Conservation (phyloP, 2,329 filamentous ascomycete species). For the Phyllosticta ampelicida region DNA sequence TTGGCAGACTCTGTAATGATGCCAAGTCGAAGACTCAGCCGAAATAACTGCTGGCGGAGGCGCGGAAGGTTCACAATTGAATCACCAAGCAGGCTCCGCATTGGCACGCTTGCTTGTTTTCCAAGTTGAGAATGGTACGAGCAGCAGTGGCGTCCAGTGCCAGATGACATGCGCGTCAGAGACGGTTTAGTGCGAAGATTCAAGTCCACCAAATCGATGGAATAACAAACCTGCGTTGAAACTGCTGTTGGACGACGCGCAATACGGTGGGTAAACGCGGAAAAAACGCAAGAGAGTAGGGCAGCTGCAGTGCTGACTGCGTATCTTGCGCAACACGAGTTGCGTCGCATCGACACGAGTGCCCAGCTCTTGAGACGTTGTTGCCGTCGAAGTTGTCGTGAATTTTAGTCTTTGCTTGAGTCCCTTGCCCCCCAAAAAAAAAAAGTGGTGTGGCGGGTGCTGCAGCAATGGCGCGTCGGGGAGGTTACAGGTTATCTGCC, state of each 20-base stretch:
- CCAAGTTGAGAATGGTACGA: background rate
- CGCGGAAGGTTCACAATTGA: background rate
- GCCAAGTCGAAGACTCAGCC: background rate
- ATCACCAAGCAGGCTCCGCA: background rate
- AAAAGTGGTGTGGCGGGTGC: no score
- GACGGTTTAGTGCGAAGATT: background rate
- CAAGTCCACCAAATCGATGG: background rate
- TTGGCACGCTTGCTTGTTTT: background rate
- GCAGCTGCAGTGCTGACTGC: no score
- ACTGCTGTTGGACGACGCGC: background rate
- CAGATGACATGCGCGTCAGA: background rate
- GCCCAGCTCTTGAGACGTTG: no score
- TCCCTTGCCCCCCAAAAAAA: no score
- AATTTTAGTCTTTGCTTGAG: no score
- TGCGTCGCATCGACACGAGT: no score
- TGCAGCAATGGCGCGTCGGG: no score
- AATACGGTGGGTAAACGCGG: background rate
- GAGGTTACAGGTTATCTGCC: no score
- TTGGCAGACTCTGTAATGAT: background rate
- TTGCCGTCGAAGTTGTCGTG: no score
- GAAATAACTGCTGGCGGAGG: background rate
- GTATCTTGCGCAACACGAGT: no score
- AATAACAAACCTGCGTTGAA: background rate
- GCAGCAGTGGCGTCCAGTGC: background rate
- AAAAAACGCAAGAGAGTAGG: background rate